Evolutionary conservation across 2,329 filamentous ascomycete species (phyloP).

Genomic region (Epichloe uncinata): DNA sequence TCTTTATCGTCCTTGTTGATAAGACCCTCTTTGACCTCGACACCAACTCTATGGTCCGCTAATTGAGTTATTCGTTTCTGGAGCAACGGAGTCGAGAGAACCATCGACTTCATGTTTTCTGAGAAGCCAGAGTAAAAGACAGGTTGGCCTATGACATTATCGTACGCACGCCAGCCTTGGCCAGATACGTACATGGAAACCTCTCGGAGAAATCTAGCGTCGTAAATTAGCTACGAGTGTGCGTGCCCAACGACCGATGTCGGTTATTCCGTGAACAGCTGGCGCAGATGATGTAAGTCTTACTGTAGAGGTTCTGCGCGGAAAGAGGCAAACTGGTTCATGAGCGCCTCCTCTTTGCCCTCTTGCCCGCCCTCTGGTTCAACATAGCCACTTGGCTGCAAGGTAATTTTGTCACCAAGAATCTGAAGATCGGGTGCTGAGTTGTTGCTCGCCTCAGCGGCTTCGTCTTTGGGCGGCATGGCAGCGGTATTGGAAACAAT

Average conservation of each 20-base stretch:
- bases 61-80: conserved; percentile 62
- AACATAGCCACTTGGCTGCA: conserved; percentile 59
- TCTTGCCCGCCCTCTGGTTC: conserved; percentile 37
- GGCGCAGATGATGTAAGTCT: conserved; percentile 8
- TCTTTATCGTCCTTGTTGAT: conserved; percentile 43
- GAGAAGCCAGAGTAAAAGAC: conserved; percentile 89
- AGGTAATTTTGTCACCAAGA: conserved; percentile 57
- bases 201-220: conserved; percentile 71
- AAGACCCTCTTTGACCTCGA: conserved; percentile 66
- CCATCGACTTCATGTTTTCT: conserved; percentile 71
- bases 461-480: conserved; percentile 20
- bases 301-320: conserved; percentile 53
- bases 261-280: not conserved
- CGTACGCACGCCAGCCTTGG: conserved; percentile 90
- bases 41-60: conserved; percentile 56
- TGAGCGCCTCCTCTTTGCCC: conserved; percentile 52
- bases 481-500: not conserved
- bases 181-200: conserved; percentile 88
- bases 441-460: conserved; percentile 16
- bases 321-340: conserved; percentile 80
- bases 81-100: conserved; percentile 64
- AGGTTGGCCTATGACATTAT: conserved; percentile 77
- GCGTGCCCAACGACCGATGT: not conserved
- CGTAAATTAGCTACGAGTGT: not conserved
- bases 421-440: conserved; percentile 68